Evolutionary conservation across 2,329 filamentous ascomycete genomes (phyloP).

Genomic region (Venturiaceae sp.): DNA sequence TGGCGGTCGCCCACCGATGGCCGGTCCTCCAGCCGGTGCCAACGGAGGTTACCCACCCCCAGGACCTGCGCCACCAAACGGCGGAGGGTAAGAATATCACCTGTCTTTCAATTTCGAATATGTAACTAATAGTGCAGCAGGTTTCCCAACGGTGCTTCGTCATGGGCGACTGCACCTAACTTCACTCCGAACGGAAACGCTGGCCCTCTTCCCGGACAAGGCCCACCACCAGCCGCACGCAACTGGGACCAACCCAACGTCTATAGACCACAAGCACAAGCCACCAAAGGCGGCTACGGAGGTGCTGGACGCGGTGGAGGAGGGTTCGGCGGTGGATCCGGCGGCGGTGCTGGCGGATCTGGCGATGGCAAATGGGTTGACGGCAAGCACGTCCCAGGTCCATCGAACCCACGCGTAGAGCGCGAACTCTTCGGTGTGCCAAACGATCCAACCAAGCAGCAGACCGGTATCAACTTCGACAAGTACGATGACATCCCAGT

Average conservation of each 20-base stretch:
- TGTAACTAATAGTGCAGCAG: neutral
- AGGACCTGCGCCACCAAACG: neutral
- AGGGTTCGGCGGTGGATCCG: slow-evolving; percentile 39
- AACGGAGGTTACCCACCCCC: slow-evolving; percentile 3
- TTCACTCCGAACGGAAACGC: slow-evolving; percentile 37
- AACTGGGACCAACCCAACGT: slow-evolving; percentile 7
- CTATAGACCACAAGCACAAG: neutral
- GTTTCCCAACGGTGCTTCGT: neutral
- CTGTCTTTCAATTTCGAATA: neutral
- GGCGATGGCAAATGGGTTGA: slow-evolving; percentile 96
- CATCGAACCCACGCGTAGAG: slow-evolving; percentile 79
- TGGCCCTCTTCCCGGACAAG: neutral
- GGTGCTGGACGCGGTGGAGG: slow-evolving; percentile 34
- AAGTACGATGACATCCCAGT: slow-evolving; percentile 99
- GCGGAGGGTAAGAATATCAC: slow-evolving; percentile 1
- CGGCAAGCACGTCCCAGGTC: slow-evolving; percentile 90
- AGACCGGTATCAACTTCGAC: slow-evolving; percentile 99
- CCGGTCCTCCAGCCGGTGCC: slow-evolving; percentile 24
- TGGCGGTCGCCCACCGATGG: slow-evolving; percentile 47
- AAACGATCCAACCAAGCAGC: slow-evolving; percentile 90
- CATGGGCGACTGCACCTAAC: slow-evolving; percentile 47
- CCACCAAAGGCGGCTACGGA: slow-evolving; percentile 3
- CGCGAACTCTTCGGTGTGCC: slow-evolving; percentile 87
- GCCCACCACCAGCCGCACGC: slow-evolving; percentile 1
- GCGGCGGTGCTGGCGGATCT: slow-evolving; percentile 57